These are phyloP conservation scores for Byssoonygena ceratinophila DNA, from an alignment of 2,329 filamentous ascomycete species.

Conservation along the genomic window DNA sequence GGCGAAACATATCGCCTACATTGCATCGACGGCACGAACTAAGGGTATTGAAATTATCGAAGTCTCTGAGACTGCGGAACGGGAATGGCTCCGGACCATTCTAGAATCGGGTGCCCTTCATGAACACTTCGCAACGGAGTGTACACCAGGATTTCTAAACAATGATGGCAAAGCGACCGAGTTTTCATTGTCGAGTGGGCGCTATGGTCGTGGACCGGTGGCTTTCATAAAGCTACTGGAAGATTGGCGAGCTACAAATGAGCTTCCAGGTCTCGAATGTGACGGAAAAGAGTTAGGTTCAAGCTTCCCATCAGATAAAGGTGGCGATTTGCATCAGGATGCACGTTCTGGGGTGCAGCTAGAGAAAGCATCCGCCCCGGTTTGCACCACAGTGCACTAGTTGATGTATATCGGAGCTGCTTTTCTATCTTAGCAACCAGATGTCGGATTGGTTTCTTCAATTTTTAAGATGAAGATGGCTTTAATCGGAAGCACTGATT, in stretches of 20 bases:
- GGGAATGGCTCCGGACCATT: slow-evolving; percentile 4
- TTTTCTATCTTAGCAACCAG: no score
- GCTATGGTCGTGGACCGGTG: background rate
- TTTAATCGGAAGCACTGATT: no score
- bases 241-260: background rate
- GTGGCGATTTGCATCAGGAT: background rate
- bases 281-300: background rate
- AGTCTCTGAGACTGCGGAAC: background rate
- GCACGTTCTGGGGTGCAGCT: background rate
- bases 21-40: background rate
- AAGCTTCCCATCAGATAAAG: background rate
- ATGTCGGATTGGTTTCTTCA: no score
- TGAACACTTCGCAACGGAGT: background rate
- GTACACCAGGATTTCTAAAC: slow-evolving; percentile 1
- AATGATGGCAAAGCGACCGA: background rate
- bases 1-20: slow-evolving; percentile 1
- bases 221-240: background rate
- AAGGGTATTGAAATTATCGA: background rate
- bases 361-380: no score
- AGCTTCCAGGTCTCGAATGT: background rate
- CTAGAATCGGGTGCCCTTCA: background rate
- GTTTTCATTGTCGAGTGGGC: background rate
- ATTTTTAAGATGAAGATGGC: no score
- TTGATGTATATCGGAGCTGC: no score
- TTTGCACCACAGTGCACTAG: no score